Conservation (phyloP, 495 filamentous ascomycete genomes). For the Recurvomyces mirabilis region DNA sequence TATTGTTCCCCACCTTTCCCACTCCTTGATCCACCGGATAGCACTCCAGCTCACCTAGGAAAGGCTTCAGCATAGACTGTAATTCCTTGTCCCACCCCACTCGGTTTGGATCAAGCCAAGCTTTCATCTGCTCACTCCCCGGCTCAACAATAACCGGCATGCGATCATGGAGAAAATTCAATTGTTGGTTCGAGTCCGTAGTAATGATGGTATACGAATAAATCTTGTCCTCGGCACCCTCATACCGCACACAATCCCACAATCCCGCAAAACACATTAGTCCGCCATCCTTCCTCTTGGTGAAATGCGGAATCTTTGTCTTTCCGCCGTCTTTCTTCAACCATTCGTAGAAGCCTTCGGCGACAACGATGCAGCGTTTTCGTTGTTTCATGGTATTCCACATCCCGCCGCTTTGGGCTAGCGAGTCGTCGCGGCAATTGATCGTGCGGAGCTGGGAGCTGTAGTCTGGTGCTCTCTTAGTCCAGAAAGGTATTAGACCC, state of each 20-base stretch:
- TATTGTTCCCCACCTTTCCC: conserved; percentile 91
- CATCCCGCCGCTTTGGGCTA: conserved; percentile 65
- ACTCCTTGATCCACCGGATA: conserved; percentile 84
- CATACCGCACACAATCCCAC: conserved; percentile 79
- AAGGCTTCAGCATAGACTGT: conserved; percentile 66
- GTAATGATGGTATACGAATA: conserved; percentile 92
- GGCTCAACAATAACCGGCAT: conserved; percentile 92
- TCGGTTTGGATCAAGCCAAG: conserved; percentile 68
- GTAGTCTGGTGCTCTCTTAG: conserved; percentile 68
- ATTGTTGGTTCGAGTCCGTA: conserved; percentile 64
- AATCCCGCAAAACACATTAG: conserved; percentile 85
- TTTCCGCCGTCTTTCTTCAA: conserved; percentile 67
- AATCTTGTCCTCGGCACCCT: conserved; percentile 57
- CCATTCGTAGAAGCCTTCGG: conserved; percentile 96
- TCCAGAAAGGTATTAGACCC: conserved; percentile 88
- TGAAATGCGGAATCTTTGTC: conserved; percentile 71
- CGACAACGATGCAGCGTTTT: conserved; percentile 78
- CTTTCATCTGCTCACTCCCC: conserved; percentile 54
- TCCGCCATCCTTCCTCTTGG: conserved; percentile 67
- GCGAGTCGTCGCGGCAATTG: conserved; percentile 87
- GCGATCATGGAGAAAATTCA: conserved; percentile 78
- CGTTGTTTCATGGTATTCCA: conserved; percentile 82
- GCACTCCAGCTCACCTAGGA: conserved; percentile 64
- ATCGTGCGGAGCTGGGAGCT: conserved; percentile 71
- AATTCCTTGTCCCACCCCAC: conserved; percentile 67